phyloP scores from a whole-genome alignment of 1,284 basidiomycete genomes.

The Ustilago lituana region DNA sequence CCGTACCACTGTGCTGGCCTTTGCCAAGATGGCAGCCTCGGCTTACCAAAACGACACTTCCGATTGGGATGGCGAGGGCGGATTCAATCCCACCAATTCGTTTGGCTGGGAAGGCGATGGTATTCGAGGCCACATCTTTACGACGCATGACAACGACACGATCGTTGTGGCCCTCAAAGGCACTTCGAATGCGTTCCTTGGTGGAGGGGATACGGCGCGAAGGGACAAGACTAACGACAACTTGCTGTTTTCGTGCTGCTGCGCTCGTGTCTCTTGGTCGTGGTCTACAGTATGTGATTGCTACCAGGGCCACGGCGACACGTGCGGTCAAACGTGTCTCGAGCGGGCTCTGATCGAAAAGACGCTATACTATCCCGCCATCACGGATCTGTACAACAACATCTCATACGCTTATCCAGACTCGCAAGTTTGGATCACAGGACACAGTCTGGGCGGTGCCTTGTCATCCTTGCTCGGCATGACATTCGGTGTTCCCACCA shows the following conservation, averaged over 20 bases:
- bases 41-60: conserved; percentile 73
- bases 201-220: conserved; percentile 83
- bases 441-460: conserved; percentile 89
- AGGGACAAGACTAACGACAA: conserved; percentile 97
- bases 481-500: conserved; percentile 90
- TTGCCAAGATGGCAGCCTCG: conserved; percentile 95
- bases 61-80: conserved; percentile 42
- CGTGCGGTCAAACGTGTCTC: conserved; percentile 83
- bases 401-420: conserved; percentile 91
- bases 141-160: conserved; percentile 74
- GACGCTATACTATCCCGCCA: conserved; percentile 90
- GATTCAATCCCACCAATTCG: conserved; percentile 72
- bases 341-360: conserved; percentile 82
- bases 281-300: conserved; percentile 97
- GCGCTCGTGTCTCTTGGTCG: conserved; percentile 89
- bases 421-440: conserved; percentile 90
- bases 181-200: conserved; percentile 81
- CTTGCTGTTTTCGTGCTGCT: conserved; percentile 97
- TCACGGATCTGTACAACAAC: conserved; percentile 72
- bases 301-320: conserved; percentile 70
- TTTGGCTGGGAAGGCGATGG: conserved; percentile 94
- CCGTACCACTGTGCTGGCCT: conserved; percentile 78
- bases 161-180: conserved; percentile 93
- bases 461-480: conserved; percentile 85
- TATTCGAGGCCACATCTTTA: conserved; percentile 83